Percentiles rank a stretch among this genome's conserved stretches.
These are phyloP conservation scores for Bruguiera sexangula DNA, from an alignment of 345 rosid genomes.

Conservation along the genomic window DNA sequence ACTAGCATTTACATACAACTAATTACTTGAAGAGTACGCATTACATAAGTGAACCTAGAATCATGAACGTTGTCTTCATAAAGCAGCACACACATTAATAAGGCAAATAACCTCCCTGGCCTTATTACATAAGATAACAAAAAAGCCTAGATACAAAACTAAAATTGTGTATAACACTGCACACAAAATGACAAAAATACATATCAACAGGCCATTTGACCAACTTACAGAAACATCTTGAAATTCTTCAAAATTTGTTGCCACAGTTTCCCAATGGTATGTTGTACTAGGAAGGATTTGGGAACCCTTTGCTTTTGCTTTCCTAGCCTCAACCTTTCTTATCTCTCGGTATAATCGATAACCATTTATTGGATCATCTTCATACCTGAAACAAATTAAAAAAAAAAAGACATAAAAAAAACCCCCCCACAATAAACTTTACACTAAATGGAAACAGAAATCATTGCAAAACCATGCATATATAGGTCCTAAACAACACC, in stretches of 20 bases:
- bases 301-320: slow-evolving; percentile 79
- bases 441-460: not conserved
- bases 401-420: slow-evolving; percentile 21
- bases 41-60: too few relatives aligned
- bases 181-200: not conserved
- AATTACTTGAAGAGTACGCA: not conserved
- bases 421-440: not conserved
- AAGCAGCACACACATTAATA: too few relatives aligned
- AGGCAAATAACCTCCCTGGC: too few relatives aligned
- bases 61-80: too few relatives aligned
- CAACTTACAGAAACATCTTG: slow-evolving; percentile 73
- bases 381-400: slow-evolving; percentile 61
- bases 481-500: too few relatives aligned
- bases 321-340: slow-evolving; percentile 75
- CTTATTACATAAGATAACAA: too few relatives aligned
- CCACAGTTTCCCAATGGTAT: slow-evolving; percentile 97
- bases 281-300: slow-evolving; percentile 56
- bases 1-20: not conserved
- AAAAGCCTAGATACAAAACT: not conserved
- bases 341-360: slow-evolving; percentile 93
- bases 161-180: not conserved
- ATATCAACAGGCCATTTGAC: slow-evolving; percentile 2
- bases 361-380: slow-evolving; percentile 87
- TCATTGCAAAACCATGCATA: too few relatives aligned
- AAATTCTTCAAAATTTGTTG: slow-evolving; percentile 91